A percentile compares a stretch with the other conserved stretches of the same genome.
Evolutionary conservation across 176 grass and related monocot species (phyloP).

Genomic region (Aegilops tauschii): DNA sequence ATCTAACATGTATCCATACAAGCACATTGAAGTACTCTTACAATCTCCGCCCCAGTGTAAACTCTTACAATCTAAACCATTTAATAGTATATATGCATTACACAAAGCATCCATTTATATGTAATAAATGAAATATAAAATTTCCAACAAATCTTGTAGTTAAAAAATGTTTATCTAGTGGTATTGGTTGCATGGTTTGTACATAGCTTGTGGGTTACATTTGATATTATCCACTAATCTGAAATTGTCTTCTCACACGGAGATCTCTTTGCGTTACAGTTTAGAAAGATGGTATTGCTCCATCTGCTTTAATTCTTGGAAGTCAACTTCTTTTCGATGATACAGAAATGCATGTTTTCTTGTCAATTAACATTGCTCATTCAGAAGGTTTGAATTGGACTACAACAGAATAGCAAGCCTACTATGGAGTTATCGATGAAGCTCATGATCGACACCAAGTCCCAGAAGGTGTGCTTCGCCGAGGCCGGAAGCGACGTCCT

Average conservation of each 20-base stretch:
- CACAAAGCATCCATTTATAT: too few relatives aligned
- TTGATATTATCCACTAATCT: not conserved
- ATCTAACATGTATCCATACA: too few relatives aligned
- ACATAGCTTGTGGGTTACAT: not conserved
- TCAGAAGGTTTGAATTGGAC: not conserved
- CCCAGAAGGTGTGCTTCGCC: slow-evolving; percentile 27
- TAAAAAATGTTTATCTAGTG: not conserved
- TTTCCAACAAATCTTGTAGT: not conserved
- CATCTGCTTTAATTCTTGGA: not conserved
- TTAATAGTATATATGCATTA: too few relatives aligned
- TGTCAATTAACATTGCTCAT: not conserved
- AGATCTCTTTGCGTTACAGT: not conserved
- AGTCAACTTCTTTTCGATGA: not conserved
- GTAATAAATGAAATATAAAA: not conserved
- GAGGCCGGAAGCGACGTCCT: slow-evolving; percentile 14
- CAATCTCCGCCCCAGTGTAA: too few relatives aligned
- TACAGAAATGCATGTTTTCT: not conserved
- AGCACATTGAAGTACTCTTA: too few relatives aligned
- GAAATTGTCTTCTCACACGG: not conserved
- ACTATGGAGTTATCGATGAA: not conserved
- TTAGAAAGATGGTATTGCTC: not conserved
- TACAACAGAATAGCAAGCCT: not conserved
- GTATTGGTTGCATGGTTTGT: not conserved
- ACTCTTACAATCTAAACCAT: not conserved
- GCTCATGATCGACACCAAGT: slow-evolving; percentile 20